Percentiles rank a stretch among this genome's conserved stretches.
Evolutionary conservation across 106 monocot genomes (phyloP).

Genomic region (Cymbidium sinense): DNA sequence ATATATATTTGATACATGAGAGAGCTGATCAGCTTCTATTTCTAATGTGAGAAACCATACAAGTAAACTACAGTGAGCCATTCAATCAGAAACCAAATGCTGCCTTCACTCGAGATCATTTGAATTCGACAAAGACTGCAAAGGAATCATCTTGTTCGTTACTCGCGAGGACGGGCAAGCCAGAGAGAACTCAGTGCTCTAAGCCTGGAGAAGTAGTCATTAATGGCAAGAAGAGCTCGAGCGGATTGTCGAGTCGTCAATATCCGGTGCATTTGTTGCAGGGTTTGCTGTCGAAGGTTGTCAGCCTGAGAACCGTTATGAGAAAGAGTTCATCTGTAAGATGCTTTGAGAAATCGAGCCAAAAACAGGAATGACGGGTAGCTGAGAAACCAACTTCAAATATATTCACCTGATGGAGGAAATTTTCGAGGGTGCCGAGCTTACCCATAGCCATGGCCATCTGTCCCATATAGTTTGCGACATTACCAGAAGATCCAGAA

Average conservation of each 20-base stretch:
- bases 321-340: neutral
- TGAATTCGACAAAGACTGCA: neutral
- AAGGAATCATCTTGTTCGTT: neutral
- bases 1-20: neutral
- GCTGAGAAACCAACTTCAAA: neutral
- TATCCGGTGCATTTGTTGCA: slow-evolving; percentile 65
- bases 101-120: neutral
- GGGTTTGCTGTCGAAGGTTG: slow-evolving; percentile 55
- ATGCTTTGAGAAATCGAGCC: neutral
- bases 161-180: slow-evolving; percentile 43
- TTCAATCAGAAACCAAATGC: neutral
- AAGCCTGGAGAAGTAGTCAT: slow-evolving; percentile 46
- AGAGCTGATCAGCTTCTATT: neutral
- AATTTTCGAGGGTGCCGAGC: slow-evolving; percentile 85
- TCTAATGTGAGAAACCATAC: neutral
- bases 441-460: slow-evolving; percentile 99
- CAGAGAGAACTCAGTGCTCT: slow-evolving; percentile 54
- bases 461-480: slow-evolving; percentile 98
- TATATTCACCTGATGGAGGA: slow-evolving; percentile 66
- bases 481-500: slow-evolving; percentile 76
- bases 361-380: neutral
- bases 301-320: slow-evolving; percentile 29
- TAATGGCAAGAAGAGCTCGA: slow-evolving; percentile 41
- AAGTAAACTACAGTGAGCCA: neutral
- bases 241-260: slow-evolving; percentile 54